Evolutionary conservation across 352 stramenopile genomes (phyloP).

Genomic region (Pythium aristosporum): DNA sequence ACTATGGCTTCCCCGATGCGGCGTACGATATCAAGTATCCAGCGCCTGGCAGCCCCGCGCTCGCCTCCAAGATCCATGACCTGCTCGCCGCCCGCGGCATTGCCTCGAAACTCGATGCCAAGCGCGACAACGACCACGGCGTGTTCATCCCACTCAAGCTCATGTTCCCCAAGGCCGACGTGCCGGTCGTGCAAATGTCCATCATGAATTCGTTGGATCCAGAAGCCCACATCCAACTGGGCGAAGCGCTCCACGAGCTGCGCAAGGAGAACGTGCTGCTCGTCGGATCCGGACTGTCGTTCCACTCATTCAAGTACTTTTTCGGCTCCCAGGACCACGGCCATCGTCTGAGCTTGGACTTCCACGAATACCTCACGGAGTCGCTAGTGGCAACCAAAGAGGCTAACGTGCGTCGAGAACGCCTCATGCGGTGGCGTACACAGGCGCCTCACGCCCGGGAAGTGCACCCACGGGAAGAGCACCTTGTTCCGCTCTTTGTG

Average conservation of each 20-base stretch:
- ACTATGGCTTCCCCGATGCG: constrained; percentile 85
- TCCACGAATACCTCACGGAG: constrained; percentile 22
- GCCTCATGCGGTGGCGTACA: constrained; percentile 33
- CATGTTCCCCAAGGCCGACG: constrained; percentile 84
- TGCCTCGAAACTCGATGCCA: constrained; percentile 40
- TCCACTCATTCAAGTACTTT: constrained; percentile 24
- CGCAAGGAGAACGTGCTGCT: constrained; percentile 78
- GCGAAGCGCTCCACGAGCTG: constrained; percentile 60
- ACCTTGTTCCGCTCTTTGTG: constrained; percentile 60
- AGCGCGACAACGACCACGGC: constrained; percentile 89
- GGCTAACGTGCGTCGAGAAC: constrained; percentile 3
- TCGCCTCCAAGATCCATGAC: constrained; percentile 68
- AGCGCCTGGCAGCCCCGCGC: constrained; percentile 57
- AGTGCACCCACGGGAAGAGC: constrained; percentile 43
- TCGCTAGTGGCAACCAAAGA: constrained; percentile 13
- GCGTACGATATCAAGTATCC: constrained; percentile 87
- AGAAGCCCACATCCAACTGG: constrained; percentile 62
- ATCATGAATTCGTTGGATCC: constrained; percentile 37
- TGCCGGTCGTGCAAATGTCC: constrained; percentile 68
- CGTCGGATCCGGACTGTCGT: constrained; percentile 65
- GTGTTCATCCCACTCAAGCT: constrained; percentile 91
- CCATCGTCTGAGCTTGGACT: constrained; percentile 13
- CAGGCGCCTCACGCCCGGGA: constrained; percentile 35
- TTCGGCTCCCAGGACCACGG: not conserved
- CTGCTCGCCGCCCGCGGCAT: constrained; percentile 58